Conservation (phyloP, 2,329 filamentous ascomycete genomes). For the Drechslerella coelobrocha region DNA sequence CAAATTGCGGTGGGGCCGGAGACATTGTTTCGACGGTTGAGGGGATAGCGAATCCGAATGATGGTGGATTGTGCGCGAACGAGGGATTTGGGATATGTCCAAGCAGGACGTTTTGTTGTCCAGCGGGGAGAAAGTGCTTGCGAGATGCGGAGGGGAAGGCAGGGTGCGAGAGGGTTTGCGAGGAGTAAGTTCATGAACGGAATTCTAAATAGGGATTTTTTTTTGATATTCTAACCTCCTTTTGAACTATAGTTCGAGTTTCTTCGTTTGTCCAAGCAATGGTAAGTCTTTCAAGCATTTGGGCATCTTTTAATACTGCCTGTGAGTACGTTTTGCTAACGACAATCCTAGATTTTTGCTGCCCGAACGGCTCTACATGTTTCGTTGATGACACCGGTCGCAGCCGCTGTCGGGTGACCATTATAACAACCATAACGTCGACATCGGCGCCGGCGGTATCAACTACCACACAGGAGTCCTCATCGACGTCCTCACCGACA, state of each 20-base stretch:
- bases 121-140: slow-evolving; percentile 40
- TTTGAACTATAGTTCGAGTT: slow-evolving; percentile 30
- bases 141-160: slow-evolving; percentile 32
- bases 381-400: slow-evolving; percentile 35
- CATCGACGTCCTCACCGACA: not conserved
- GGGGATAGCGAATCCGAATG: slow-evolving; percentile 38
- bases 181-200: slow-evolving; percentile 24
- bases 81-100: slow-evolving; percentile 44
- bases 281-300: not conserved
- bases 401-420: slow-evolving; percentile 38
- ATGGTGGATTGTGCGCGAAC: slow-evolving; percentile 30
- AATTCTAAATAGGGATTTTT: not conserved
- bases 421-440: slow-evolving; percentile 45
- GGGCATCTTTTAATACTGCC: not conserved
- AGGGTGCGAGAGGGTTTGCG: slow-evolving; percentile 38
- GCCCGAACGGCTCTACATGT: slow-evolving; percentile 31
- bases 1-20: slow-evolving; percentile 20
- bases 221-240: not conserved
- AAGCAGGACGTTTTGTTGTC: slow-evolving; percentile 45
- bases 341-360: slow-evolving; percentile 34
- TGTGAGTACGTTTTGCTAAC: no score
- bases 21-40: slow-evolving; percentile 37
- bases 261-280: slow-evolving; percentile 48
- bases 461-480: slow-evolving; percentile 3
- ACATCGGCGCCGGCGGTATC: slow-evolving; percentile 17